A percentile compares a stretch with the other conserved stretches of the same genome.
Evolutionary conservation across 2,329 filamentous ascomycete genomes (phyloP).

Genomic region (Ceratocystis diversiconidia): DNA sequence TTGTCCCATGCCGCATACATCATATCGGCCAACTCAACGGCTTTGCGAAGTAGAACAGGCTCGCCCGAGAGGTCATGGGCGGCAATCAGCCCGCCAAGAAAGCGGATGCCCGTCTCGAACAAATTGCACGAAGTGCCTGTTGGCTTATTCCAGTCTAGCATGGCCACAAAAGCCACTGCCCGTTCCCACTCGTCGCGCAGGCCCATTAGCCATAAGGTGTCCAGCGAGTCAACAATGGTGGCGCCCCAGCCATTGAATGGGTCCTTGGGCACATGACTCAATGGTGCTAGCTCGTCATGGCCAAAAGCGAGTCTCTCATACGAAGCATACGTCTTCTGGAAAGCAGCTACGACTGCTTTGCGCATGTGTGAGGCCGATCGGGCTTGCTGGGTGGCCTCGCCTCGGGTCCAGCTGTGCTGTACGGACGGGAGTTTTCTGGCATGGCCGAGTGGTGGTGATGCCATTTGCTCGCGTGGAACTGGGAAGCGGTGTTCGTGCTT

Average conservation of each 20-base stretch:
- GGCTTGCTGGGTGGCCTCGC: constrained; percentile 11
- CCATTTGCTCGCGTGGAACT: constrained; percentile 19
- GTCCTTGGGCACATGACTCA: constrained; percentile 38
- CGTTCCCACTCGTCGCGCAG: constrained; percentile 50
- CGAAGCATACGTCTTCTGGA: constrained; percentile 41
- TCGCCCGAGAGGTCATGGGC: constrained; percentile 52
- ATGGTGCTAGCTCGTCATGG: constrained; percentile 46
- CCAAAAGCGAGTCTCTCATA: constrained; percentile 52
- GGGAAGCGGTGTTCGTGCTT: constrained; percentile 19
- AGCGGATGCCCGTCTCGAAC: constrained; percentile 59
- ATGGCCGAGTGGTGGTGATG: constrained; percentile 15
- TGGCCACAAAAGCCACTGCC: constrained; percentile 42
- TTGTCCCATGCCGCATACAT: constrained; percentile 55
- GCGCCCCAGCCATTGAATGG: constrained; percentile 54
- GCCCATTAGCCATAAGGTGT: constrained; percentile 62
- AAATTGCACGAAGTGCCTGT: constrained; percentile 39
- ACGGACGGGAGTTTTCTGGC: neutral
- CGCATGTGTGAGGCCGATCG: constrained; percentile 22
- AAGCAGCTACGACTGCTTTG: constrained; percentile 35
- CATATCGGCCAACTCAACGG: constrained; percentile 47
- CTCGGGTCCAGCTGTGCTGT: constrained; percentile 11
- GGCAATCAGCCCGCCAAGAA: constrained; percentile 54
- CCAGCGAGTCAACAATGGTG: constrained; percentile 52
- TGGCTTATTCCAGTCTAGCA: constrained; percentile 47
- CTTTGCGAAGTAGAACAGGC: constrained; percentile 44